phyloP scores from a whole-genome alignment of 441 rosid genomes.

The Corymbia calophylla region DNA sequence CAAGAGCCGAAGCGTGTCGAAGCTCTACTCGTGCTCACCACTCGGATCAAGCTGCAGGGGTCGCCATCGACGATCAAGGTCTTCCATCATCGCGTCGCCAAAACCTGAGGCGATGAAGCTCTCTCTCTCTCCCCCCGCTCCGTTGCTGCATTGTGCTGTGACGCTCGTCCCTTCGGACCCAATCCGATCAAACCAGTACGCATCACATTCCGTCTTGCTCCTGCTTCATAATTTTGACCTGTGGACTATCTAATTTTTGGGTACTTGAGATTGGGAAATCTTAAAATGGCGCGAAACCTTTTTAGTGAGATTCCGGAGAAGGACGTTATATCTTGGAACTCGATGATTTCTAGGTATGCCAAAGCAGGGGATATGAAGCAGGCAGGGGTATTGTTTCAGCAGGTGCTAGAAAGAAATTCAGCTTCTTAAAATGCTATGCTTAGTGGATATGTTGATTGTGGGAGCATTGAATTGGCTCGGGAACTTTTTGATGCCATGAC shows the following conservation, averaged over 20 bases:
- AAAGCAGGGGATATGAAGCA: conserved; percentile 25
- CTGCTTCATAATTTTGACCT: too few relatives aligned
- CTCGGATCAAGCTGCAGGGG: too few relatives aligned
- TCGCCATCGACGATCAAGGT: too few relatives aligned
- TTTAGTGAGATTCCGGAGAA: conserved; percentile 37
- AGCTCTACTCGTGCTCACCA: too few relatives aligned
- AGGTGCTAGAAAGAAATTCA: conserved; percentile 25
- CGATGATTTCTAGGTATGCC: conserved; percentile 41
- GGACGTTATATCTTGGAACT: conserved; percentile 50
- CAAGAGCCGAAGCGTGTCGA: too few relatives aligned
- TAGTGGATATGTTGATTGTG: conserved; percentile 29
- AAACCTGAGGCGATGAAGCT: too few relatives aligned
- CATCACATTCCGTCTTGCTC: too few relatives aligned
- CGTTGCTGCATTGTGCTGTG: too few relatives aligned
- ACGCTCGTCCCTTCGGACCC: too few relatives aligned
- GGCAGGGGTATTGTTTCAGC: conserved; percentile 24
- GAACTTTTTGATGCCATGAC: conserved; percentile 33
- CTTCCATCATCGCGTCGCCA: too few relatives aligned
- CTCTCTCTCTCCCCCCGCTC: too few relatives aligned
- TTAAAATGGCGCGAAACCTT: conserved; percentile 27
- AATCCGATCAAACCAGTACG: too few relatives aligned
- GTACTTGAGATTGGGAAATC: conserved; percentile 26
- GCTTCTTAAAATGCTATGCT: conserved; percentile 38
- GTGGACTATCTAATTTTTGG: conserved; percentile 6
- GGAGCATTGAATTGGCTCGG: conserved; percentile 23